phyloP scores from a whole-genome alignment of 139 green algal genomes.

The Deuterostichococcus epilithicus region DNA sequence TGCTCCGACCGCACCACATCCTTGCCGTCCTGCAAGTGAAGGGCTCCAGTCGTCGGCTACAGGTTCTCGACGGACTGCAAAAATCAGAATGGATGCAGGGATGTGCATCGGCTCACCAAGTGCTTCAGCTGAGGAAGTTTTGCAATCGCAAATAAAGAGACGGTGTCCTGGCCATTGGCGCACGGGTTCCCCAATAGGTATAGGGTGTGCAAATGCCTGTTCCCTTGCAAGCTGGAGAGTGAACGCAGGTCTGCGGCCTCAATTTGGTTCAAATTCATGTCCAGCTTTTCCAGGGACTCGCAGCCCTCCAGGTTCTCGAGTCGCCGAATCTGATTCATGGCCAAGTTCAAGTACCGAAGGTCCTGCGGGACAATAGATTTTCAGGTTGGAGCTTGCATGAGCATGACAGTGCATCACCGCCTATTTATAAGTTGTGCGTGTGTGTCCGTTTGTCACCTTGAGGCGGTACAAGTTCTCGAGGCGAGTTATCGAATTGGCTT shows the following conservation, averaged over 20 bases:
- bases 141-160: constrained; percentile 74
- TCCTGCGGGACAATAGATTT: constrained; percentile 55
- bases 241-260: constrained; percentile 40
- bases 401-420: not conserved
- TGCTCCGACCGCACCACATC: constrained; percentile 66
- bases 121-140: constrained; percentile 64
- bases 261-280: constrained; percentile 92
- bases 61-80: not conserved
- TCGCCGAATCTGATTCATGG: constrained; percentile 86
- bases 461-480: constrained; percentile 86
- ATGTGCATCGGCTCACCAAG: constrained; percentile 37
- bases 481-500: constrained; percentile 88
- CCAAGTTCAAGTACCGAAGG: constrained; percentile 88
- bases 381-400: not conserved
- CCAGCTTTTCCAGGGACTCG: constrained; percentile 84
- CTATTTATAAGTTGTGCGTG: not conserved
- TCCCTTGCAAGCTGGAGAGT: constrained; percentile 41
- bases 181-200: constrained; percentile 89
- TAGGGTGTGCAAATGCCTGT: constrained; percentile 56
- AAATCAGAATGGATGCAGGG: not conserved
- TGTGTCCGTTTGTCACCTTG: constrained; percentile 52
- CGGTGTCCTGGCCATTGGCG: constrained; percentile 69
- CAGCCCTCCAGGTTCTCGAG: constrained; percentile 86
- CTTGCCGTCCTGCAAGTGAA: constrained; percentile 57
- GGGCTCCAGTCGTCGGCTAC: not conserved